phyloP scores from a whole-genome alignment of 495 filamentous ascomycete species.

The Tuber borchii region DNA sequence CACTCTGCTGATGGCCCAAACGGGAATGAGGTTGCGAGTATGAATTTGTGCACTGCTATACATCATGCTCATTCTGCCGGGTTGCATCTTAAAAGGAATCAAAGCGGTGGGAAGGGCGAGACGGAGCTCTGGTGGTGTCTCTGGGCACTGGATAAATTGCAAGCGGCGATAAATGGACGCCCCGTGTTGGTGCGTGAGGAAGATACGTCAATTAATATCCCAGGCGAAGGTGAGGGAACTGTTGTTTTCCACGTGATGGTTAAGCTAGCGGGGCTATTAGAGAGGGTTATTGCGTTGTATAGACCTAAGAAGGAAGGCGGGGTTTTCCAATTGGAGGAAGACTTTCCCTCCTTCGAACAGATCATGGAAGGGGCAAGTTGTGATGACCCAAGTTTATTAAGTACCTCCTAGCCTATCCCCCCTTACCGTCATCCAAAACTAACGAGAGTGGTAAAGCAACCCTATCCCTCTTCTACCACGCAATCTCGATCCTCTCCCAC shows the following conservation, averaged over 20 bases:
- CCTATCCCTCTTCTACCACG: constrained; percentile 35
- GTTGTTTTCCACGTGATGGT: constrained; percentile 28
- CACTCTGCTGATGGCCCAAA: constrained; percentile 46
- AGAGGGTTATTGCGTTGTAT: constrained; percentile 33
- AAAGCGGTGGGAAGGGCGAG: constrained; percentile 23
- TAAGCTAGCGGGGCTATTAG: constrained; percentile 26
- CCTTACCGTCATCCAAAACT: neutral
- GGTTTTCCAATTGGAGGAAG: constrained; percentile 9
- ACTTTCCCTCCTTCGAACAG: constrained; percentile 22
- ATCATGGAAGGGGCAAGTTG: constrained; percentile 9
- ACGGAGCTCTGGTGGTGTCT: constrained; percentile 34
- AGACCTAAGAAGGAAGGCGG: constrained; percentile 24
- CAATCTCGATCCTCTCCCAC: constrained; percentile 38
- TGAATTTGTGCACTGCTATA: constrained; percentile 48
- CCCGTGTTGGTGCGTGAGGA: constrained; percentile 35
- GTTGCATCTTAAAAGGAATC: constrained; percentile 24
- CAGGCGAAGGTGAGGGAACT: constrained; percentile 18
- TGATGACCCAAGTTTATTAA: neutral
- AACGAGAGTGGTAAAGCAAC: constrained; percentile 15
- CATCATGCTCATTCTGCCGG: constrained; percentile 39
- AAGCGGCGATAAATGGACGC: constrained; percentile 37
- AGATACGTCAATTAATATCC: constrained; percentile 32
- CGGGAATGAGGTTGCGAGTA: constrained; percentile 48
- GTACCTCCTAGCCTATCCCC: neutral
- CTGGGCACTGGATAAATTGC: constrained; percentile 36